Evolutionary conservation across 495 filamentous ascomycete species (phyloP).

Genomic region (Podospora anserina): DNA sequence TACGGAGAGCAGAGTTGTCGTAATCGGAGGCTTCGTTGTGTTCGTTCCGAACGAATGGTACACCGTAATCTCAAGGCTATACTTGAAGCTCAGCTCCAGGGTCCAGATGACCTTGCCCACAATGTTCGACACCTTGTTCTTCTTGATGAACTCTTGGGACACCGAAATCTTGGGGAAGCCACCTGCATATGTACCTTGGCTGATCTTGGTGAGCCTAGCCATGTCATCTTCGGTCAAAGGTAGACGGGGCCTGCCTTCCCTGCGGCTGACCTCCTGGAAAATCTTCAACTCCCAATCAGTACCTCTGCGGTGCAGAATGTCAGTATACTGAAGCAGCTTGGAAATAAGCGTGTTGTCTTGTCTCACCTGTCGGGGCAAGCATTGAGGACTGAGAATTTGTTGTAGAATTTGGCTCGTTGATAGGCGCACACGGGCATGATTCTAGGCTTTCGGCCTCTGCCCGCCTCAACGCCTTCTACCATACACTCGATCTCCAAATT

Average conservation of each 20-base stretch:
- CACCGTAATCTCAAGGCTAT: conserved; percentile 21
- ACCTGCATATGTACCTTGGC: not conserved
- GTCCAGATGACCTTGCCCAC: conserved; percentile 17
- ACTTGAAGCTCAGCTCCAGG: conserved; percentile 18
- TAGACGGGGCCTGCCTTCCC: not conserved
- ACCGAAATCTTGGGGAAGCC: conserved; percentile 9
- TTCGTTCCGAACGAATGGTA: conserved; percentile 11
- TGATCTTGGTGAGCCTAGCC: not conserved
- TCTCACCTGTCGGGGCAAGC: conserved; percentile 44
- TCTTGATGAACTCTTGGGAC: not conserved
- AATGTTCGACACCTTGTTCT: conserved; percentile 10
- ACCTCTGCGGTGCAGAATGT: not conserved
- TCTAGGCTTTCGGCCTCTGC: not conserved
- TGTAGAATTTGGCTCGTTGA: conserved; percentile 17
- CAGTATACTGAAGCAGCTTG: not conserved
- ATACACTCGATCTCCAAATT: not conserved
- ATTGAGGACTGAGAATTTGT: conserved; percentile 31
- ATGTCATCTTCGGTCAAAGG: conserved; percentile 1
- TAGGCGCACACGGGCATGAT: not conserved
- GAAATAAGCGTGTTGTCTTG: not conserved
- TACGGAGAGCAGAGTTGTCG: conserved; percentile 11
- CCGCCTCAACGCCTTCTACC: not conserved
- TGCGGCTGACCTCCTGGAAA: not conserved
- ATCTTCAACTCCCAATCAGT: conserved; percentile 28
- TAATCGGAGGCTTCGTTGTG: conserved; percentile 2